phyloP scores from a whole-genome alignment of 352 stramenopile species.

The Thraustotheca clavata region DNA sequence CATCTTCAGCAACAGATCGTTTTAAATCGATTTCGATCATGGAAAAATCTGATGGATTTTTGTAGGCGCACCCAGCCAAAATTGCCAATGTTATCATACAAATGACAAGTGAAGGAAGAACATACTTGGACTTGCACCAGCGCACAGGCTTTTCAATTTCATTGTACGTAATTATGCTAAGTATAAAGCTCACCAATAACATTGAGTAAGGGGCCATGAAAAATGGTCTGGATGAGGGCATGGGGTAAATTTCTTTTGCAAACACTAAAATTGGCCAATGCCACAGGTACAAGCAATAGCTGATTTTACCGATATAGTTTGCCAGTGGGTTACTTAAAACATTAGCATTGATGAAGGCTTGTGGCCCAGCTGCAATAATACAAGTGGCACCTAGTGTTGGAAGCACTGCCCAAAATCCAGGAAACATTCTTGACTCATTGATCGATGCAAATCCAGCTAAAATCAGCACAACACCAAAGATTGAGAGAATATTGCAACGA shows the following conservation, averaged over 20 bases:
- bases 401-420: conserved; percentile 11
- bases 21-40: not conserved
- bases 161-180: not conserved
- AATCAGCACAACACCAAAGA: not conserved
- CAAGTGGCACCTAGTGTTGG: not conserved
- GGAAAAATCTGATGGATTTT: conserved; percentile 2
- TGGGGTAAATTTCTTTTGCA: conserved; percentile 8
- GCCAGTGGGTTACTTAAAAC: not conserved
- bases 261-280: conserved; percentile 22
- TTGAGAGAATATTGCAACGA: not conserved
- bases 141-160: conserved; percentile 15
- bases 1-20: no score
- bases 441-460: not conserved
- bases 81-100: not conserved
- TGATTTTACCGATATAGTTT: conserved; percentile 21
- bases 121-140: conserved; percentile 4
- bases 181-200: not conserved
- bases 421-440: conserved; percentile 12
- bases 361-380: conserved; percentile 7
- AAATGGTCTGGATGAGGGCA: not conserved
- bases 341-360: not conserved
- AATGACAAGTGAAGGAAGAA: not conserved
- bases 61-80: not conserved
- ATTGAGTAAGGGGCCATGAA: not conserved
- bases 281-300: conserved; percentile 20